Conservation (phyloP, 176 grass and related monocot species). For the Tillandsia fasciculata region DNA sequence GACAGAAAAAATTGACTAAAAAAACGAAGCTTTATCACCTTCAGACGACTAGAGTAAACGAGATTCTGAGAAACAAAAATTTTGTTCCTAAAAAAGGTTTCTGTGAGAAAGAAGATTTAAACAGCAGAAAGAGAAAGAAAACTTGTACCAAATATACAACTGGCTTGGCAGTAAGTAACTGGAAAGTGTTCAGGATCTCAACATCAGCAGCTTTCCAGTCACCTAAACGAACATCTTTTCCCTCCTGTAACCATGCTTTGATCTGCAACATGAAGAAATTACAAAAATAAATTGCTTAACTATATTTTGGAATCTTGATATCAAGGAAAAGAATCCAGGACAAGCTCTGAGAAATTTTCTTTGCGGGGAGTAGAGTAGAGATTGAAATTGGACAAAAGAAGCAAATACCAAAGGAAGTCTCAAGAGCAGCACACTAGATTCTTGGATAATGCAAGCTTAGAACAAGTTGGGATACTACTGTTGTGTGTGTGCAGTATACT, state of each 20-base stretch:
- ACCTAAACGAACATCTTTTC: slow-evolving; percentile 80
- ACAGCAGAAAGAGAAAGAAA: neutral
- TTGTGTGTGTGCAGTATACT: no score
- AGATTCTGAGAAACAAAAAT: no score
- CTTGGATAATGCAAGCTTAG: no score
- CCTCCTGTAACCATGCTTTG: slow-evolving; percentile 46
- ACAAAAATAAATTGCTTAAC: slow-evolving; percentile 10
- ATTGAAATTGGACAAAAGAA: neutral
- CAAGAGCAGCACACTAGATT: no score
- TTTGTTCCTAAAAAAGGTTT: no score
- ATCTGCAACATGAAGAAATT: slow-evolving; percentile 29
- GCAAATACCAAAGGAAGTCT: neutral
- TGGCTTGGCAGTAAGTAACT: slow-evolving; percentile 85
- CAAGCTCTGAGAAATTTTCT: neutral
- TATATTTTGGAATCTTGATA: neutral
- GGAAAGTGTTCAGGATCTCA: slow-evolving; percentile 94
- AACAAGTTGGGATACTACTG: no score
- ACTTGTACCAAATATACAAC: slow-evolving; percentile 82
- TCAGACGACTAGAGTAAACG: no score
- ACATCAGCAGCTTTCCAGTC: slow-evolving; percentile 94
- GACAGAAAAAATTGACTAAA: no score
- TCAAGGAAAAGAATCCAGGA: neutral
- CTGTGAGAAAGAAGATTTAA: no score
- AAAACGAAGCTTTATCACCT: no score
- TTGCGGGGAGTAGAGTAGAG: no score